These are phyloP conservation scores for Volvariella volvacea DNA, from an alignment of 1,284 basidiomycete species.

Conservation along the genomic window DNA sequence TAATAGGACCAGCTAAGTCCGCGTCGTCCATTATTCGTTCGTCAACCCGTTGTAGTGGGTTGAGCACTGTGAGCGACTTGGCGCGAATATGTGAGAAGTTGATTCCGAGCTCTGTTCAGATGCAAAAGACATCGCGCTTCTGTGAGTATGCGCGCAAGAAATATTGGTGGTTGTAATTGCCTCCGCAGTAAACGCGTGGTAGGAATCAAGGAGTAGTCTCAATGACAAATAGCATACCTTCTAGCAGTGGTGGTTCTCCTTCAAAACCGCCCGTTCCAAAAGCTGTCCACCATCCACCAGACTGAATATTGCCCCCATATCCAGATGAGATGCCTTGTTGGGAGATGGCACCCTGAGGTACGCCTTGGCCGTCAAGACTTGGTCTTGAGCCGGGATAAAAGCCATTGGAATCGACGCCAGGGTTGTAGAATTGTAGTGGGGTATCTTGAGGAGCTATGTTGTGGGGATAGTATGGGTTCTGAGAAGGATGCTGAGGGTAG, in stretches of 20 bases:
- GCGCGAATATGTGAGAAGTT: conserved; percentile 94
- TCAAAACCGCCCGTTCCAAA: conserved; percentile 95
- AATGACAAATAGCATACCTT: conserved; percentile 51
- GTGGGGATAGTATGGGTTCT: conserved; percentile 49
- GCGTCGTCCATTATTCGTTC: conserved; percentile 99
- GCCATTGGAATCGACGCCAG: conserved; percentile 39
- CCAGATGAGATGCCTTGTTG: conserved; percentile 34
- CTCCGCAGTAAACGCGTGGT: too few species aligned
- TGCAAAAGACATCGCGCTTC: background rate
- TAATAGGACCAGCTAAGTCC: conserved; percentile 92
- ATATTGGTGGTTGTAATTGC: background rate
- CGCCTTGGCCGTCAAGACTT: conserved; percentile 65
- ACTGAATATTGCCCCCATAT: conserved; percentile 69
- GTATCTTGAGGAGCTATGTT: conserved; percentile 38
- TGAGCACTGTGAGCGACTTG: conserved; percentile 94
- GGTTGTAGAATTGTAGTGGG: conserved; percentile 71
- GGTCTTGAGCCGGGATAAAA: conserved; percentile 67
- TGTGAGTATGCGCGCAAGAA: conserved; percentile 7
- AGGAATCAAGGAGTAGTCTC: background rate
- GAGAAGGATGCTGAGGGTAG: conserved; percentile 54
- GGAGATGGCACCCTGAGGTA: conserved; percentile 49
- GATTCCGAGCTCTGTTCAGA: conserved; percentile 82
- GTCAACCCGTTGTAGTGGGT: conserved; percentile 84
- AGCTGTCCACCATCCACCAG: conserved; percentile 87
- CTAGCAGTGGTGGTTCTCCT: conserved; percentile 86